Evolutionary conservation across 2,329 filamentous ascomycete species (phyloP), one percentile per base, ranked within the genome.

Genomic region (Talaromyces sp.): DNA sequence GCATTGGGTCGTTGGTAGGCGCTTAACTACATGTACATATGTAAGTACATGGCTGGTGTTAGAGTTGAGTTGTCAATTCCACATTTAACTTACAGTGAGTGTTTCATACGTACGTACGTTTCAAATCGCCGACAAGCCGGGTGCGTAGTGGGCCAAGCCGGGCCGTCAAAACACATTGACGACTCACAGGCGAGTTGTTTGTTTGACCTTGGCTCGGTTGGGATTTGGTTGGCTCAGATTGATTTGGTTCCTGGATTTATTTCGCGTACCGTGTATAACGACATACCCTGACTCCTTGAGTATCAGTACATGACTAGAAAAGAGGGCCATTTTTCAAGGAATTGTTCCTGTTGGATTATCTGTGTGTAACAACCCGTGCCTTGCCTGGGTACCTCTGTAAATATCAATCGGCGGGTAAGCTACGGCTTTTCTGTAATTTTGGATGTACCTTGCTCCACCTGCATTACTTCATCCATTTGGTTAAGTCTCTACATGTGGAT

Each of bases 361-460:
- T n/a, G 16, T 19, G 8, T 52, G 22, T 14, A 10, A 50, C 9
- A 31, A 14, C 16, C 22, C 22, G 47, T 27, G 13, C 47, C 47
- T 50, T 50, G 48, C 48, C 24, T 52, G 31, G 14, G 13, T 16
- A 50, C 27, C 27, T 31, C 27, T 6, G 27, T 31, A 16, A 50
- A 14, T 50, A 16, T n/a, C 27, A 35, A 39, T 27, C 43, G 19
- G 31, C 43, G 58, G 58, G 59, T 61, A 61, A 43, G 52, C 59
- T 52, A 61, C 35, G 58, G 58, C 4, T 31, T 61, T 50, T 31
- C 43, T 61, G 59, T 61, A 50, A 61, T 62, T 54, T 62, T 16
- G 59, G 7, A 16, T n/a, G 13, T 48, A 48, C 43, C 58, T 48
- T 43, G 43, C 43, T 60, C 58, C 58, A 60, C 52, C 31, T 9